Base-by-base conservation (phyloP, 2,329 filamentous ascomycete species). In the Thelonectria discophora region DNA sequence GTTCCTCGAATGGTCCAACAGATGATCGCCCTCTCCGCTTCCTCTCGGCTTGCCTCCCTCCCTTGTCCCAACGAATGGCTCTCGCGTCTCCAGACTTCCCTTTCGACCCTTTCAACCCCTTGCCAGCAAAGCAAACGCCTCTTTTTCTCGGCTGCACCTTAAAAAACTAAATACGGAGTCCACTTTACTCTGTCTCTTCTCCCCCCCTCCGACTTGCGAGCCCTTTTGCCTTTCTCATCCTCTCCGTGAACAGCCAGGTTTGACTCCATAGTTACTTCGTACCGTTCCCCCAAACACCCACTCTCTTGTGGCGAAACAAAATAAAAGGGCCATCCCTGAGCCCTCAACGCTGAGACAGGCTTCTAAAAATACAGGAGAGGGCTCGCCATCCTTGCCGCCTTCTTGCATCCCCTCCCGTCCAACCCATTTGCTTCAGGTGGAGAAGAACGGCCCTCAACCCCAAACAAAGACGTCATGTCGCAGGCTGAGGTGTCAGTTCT, bases 381-480 rank as follows among this genome's bases (percentile, higher is more conserved):
- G 11, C 17, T 10, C 21, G 2, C 13, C 32, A 34, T 34, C 32
- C 32, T 34, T 42, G 39, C 39, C 17, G 17, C 39, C 42, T 34
- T n/a, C 43, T 18, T 42, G 24, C 54, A 30, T 56, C 43, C 40
- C 32, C 47, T 17, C 39, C 46, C 24, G 17, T 57, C 47, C 54
- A 50, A 50, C 54, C 21, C 54, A 50, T 27, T 57, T 15, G 37
- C 54, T 12, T 5, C 39, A 37, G 46, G 54, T 57, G 54, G 54
- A 30, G 47, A 24, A 34, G 43, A 30, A 12, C 46, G 50, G 54
- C 54, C 54, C 46, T 50, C 12, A 57, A 50, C 20, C 37, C 54
- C 54, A 57, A 57, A 57, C 54, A 57, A 47, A 57, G 54, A 57
- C 54, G 54, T 57, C 54, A 57, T 57, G 39, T 21, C 40, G 46